Base-by-base conservation (phyloP, 164 flowering plant species). In the Macadamia integrifolia region DNA sequence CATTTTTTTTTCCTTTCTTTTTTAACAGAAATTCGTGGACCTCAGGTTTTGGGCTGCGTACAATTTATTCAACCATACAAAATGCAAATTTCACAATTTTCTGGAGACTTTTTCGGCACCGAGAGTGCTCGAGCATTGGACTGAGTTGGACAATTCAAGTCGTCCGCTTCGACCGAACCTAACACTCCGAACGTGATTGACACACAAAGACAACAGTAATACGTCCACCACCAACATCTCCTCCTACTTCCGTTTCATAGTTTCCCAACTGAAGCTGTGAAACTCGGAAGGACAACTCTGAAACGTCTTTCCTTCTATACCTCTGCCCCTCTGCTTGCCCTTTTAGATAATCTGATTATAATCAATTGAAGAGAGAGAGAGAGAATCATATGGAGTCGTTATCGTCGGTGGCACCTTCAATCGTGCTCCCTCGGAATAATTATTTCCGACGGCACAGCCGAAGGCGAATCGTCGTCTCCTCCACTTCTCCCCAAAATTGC, bases 311-410 rank as follows among this genome's bases (percentile, higher is more conserved):
- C 31, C 32, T 10, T 59, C 14, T 23, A 9, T 18, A 9, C 11
- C 31, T 59, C 40, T 59, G 0, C n/a, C 61, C 28, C 31, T 59
- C 9, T 28, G 29, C 6, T 13, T 35, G 3, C 40, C 40, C 3
- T 57, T 10, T 57, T 57, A 17, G 59, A 17, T 28, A 29, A 28
- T 28, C 4, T 53, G 57, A 53, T 17, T 60, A 15, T 7, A 31
- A 23, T 14, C 10, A 12, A 7, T 11, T 30, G 17, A 46, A 46
- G 40, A 35, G 40, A 35, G 40, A 35, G 29, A 75, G 78, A 77
- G 78, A 76, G 78, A 80, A 77, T 14, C 79, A 72, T 77, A 89
- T 89, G 95, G 91, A 87, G 72, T 81, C 90, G 10, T 77, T 89
- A 13, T 66, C 92, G 10, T 80, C 88, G 2, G 88, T 86, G 12